Conservation (phyloP, 768 basidiomycete species). For the Lactarius quietus region DNA sequence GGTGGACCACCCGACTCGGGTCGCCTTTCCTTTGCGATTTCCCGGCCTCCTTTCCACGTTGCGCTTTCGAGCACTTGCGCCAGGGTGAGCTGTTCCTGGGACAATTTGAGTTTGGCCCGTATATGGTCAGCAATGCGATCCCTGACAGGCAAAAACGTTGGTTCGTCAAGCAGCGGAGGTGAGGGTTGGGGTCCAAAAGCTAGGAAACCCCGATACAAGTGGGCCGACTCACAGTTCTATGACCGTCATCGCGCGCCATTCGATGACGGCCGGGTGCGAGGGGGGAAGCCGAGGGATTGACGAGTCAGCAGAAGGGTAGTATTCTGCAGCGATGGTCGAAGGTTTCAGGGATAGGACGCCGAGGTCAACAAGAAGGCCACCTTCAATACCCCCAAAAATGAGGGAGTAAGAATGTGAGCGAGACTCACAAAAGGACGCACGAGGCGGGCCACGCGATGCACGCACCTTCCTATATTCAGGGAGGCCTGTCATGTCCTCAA, state of each 20-base stretch:
- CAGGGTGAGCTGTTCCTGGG: constrained; percentile 54
- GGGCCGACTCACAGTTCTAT: constrained; percentile 66
- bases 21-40: constrained; percentile 79
- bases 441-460: constrained; percentile 16
- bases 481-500: constrained; percentile 85
- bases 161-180: not conserved
- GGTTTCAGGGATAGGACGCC: constrained; percentile 71
- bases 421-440: constrained; percentile 14
- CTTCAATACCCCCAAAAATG: constrained; percentile 37
- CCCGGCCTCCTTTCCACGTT: constrained; percentile 95
- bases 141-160: constrained; percentile 38
- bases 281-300: constrained; percentile 63
- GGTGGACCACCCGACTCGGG: constrained; percentile 77
- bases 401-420: constrained; percentile 7
- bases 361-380: constrained; percentile 84
- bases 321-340: constrained; percentile 42
- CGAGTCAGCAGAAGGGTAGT: constrained; percentile 43
- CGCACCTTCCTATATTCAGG: constrained; percentile 94
- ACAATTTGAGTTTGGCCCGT: constrained; percentile 52
- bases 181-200: constrained; percentile 19
- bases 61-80: constrained; percentile 92
- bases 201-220: not conserved
- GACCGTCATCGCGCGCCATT: constrained; percentile 96
- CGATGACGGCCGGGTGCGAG: constrained; percentile 87
- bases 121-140: constrained; percentile 77